Conservation (phyloP, 805 yeast genomes). For the Blastobotrys peoriensis region DNA sequence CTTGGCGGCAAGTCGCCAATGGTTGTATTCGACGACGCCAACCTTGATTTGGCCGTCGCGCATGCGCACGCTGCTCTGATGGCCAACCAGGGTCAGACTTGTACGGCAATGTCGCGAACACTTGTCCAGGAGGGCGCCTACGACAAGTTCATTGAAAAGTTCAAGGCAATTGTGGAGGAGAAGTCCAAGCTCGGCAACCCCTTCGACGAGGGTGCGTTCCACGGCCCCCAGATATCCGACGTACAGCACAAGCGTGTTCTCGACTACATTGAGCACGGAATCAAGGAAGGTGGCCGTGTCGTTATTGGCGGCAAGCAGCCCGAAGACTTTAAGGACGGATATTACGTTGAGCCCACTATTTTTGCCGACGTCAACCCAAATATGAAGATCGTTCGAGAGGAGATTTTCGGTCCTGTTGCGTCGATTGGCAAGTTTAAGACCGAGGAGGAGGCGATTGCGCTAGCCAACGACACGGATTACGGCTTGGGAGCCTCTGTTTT, state of each 20-base stretch:
- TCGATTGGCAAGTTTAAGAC: slow-evolving; percentile 57
- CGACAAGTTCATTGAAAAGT: slow-evolving; percentile 60
- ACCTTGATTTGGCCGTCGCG: slow-evolving; percentile 66
- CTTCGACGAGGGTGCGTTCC: slow-evolving; percentile 64
- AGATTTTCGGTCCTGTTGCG: slow-evolving; percentile 86
- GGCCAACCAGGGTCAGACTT: slow-evolving; percentile 92
- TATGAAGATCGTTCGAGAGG: slow-evolving; percentile 67
- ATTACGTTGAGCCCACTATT: slow-evolving; percentile 67
- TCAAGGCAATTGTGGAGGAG: slow-evolving; percentile 46
- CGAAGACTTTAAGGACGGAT: slow-evolving; percentile 44
- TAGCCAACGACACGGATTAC: slow-evolving; percentile 67
- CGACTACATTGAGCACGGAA: slow-evolving; percentile 68
- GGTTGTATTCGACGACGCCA: slow-evolving; percentile 80
- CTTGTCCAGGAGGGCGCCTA: slow-evolving; percentile 80
- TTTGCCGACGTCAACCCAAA: slow-evolving; percentile 62
- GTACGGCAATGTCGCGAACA: slow-evolving; percentile 90
- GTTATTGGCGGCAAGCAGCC: slow-evolving; percentile 68
- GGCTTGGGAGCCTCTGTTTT: slow-evolving; percentile 83
- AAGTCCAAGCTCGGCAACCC: slow-evolving; percentile 69
- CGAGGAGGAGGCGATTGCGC: slow-evolving; percentile 60
- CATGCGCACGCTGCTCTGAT: slow-evolving; percentile 74
- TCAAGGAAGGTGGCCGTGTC: slow-evolving; percentile 74
- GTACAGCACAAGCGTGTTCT: slow-evolving; percentile 70
- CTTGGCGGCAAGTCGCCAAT: slow-evolving; percentile 95
- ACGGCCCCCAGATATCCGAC: slow-evolving; percentile 86